Conservation (phyloP, 2,329 filamentous ascomycete species). For the Alternaria sp. region DNA sequence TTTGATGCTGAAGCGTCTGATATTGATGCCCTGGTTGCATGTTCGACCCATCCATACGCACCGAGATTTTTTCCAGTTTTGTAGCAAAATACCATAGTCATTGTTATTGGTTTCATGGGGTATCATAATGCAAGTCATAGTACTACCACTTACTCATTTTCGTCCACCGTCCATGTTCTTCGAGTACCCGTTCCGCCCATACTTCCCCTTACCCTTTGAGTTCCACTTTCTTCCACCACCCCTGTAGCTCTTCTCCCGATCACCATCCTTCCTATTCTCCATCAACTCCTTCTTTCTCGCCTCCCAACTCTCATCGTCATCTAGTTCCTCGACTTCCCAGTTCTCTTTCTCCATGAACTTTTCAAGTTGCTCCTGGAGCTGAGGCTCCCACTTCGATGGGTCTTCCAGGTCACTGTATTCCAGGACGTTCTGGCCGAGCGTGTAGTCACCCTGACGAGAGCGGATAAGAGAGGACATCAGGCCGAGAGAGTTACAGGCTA, state of each 20-base stretch:
- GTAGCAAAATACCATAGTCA: neutral
- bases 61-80: neutral
- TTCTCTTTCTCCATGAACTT: slow-evolving; percentile 59
- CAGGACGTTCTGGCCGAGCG: slow-evolving; percentile 74
- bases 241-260: slow-evolving; percentile 29
- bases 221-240: slow-evolving; percentile 29
- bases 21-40: slow-evolving; percentile 5
- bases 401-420: slow-evolving; percentile 79
- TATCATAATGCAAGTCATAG: slow-evolving; percentile 4
- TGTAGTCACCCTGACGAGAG: slow-evolving; percentile 82
- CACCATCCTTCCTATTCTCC: slow-evolving; percentile 30
- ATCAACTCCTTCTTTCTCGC: slow-evolving; percentile 56
- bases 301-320: slow-evolving; percentile 40
- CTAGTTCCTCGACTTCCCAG: slow-evolving; percentile 41
- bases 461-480: slow-evolving; percentile 88
- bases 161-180: slow-evolving; percentile 22
- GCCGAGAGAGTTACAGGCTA: slow-evolving; percentile 80
- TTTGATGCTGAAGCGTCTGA: neutral
- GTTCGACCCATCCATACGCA: neutral
- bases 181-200: slow-evolving; percentile 22
- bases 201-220: slow-evolving; percentile 29
- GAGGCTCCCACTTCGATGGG: slow-evolving; percentile 83
- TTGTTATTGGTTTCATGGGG: slow-evolving; percentile 2
- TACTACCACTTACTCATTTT: neutral
- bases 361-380: slow-evolving; percentile 69